phyloP scores from a whole-genome alignment of 139 green algal genomes.

The Coelastrella sp. region DNA sequence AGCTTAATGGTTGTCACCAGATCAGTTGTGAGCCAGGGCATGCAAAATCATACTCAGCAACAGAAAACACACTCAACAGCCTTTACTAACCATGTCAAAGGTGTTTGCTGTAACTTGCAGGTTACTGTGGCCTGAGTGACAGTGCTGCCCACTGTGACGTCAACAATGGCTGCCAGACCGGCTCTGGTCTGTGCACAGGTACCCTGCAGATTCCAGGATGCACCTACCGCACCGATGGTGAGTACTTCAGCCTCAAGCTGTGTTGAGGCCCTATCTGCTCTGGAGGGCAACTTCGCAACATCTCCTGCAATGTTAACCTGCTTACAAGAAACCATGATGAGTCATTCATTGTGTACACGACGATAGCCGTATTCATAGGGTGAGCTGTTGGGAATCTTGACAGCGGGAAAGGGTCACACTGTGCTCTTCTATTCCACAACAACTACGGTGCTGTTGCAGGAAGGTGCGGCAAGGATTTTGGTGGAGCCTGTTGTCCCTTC shows the following conservation, averaged over 20 bases:
- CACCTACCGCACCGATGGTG: neutral
- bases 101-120: neutral
- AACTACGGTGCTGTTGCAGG: neutral
- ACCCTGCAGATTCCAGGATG: neutral
- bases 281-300: neutral
- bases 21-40: no score
- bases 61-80: neutral
- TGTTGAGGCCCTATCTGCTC: neutral
- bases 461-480: neutral
- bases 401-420: no score
- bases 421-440: no score
- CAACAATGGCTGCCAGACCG: neutral
- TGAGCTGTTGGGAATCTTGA: no score
- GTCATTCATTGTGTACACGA: no score
- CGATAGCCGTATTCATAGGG: no score
- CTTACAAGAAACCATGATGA: no score
- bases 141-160: neutral
- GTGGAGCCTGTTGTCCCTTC: neutral
- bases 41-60: neutral
- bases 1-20: no score
- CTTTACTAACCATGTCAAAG: neutral
- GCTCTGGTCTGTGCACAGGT: neutral
- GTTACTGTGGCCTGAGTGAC: neutral
- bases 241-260: neutral
- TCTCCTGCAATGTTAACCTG: no score